Evolutionary conservation across 192 early-diverging fungal species (phyloP).

Genomic region (Coemansia sp.): DNA sequence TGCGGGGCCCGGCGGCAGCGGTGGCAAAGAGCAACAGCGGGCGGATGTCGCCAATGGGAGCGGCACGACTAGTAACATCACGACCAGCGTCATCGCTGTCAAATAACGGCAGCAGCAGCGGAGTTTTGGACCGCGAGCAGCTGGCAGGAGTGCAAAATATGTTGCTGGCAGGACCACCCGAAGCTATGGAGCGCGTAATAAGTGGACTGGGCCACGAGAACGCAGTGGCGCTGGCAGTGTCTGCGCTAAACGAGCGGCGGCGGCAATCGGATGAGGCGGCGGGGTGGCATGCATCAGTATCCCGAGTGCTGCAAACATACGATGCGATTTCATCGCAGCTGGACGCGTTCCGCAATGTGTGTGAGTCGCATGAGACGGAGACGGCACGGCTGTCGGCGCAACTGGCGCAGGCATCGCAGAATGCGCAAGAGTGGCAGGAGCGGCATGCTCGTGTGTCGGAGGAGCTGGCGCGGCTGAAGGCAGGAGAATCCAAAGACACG

Average conservation of each 20-base stretch:
- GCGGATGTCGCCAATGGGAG: conserved; percentile 43
- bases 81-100: conserved; percentile 32
- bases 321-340: conserved; percentile 29
- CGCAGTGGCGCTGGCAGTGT: conserved; percentile 19
- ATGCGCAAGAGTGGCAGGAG: conserved; percentile 37
- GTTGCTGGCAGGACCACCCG: conserved; percentile 14
- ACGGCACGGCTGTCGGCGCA: conserved; percentile 23
- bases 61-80: conserved; percentile 27
- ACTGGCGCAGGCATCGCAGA: conserved; percentile 34
- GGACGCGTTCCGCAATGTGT: conserved; percentile 24
- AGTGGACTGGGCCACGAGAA: conserved; percentile 18
- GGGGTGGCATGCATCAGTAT: conserved; percentile 20
- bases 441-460: conserved; percentile 15
- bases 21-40: conserved; percentile 4
- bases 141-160: conserved; percentile 17
- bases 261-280: conserved; percentile 8
- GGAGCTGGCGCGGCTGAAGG: conserved; percentile 16
- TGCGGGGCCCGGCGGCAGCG: conserved; percentile 1
- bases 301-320: conserved; percentile 29
- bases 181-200: conserved; percentile 28
- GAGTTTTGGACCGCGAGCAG: conserved; percentile 22
- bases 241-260: conserved; percentile 24
- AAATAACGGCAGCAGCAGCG: conserved; percentile 4
- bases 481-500: not conserved
- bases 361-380: conserved; percentile 17